A percentile compares a stretch with the other conserved stretches of the same genome.
These are phyloP conservation scores for Cenchrus purpureus DNA, from an alignment of 176 grass and related monocot species.

Conservation along the genomic window DNA sequence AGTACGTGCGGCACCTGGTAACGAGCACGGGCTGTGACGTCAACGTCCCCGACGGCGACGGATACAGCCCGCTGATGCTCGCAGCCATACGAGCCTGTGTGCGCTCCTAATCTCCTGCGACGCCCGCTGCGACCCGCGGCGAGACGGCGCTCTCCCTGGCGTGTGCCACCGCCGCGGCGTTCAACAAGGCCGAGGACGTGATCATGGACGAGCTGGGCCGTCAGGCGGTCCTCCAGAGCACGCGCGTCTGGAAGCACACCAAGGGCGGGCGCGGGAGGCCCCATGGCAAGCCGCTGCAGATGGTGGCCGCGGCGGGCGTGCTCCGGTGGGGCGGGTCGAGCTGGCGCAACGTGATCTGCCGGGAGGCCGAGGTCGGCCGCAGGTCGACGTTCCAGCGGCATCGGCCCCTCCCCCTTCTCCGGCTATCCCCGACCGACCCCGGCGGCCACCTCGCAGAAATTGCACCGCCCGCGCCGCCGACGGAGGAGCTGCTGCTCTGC, in stretches of 20 bases:
- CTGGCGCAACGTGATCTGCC: conserved; percentile 76
- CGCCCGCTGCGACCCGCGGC: conserved; percentile 65
- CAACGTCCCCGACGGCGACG: conserved; percentile 70
- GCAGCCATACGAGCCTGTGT: conserved; percentile 70
- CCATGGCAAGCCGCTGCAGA: conserved; percentile 72
- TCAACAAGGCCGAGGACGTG: conserved; percentile 68
- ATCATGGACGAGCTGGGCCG: conserved; percentile 82
- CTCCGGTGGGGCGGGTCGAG: conserved; percentile 75
- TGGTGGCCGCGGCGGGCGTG: conserved; percentile 62
- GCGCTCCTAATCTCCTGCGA: conserved; percentile 73
- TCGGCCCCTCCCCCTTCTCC: conserved; percentile 7
- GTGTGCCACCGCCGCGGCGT: not conserved
- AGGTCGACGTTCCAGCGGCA: conserved; percentile 76
- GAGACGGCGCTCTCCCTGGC: conserved; percentile 93
- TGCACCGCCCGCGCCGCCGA: no score
- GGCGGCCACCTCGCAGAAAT: no score
- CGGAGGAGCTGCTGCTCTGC: no score
- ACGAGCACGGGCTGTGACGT: conserved; percentile 66
- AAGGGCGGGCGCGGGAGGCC: conserved; percentile 74
- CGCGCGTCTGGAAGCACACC: conserved; percentile 76
- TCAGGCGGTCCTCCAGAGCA: conserved; percentile 59
- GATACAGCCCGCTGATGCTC: conserved; percentile 89
- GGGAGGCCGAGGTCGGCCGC: conserved; percentile 67
- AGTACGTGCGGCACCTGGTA: conserved; percentile 52
- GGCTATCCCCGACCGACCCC: no score